Evolutionary conservation across 306 rosid species (phyloP).

Genomic region (Biancaea sappan): DNA sequence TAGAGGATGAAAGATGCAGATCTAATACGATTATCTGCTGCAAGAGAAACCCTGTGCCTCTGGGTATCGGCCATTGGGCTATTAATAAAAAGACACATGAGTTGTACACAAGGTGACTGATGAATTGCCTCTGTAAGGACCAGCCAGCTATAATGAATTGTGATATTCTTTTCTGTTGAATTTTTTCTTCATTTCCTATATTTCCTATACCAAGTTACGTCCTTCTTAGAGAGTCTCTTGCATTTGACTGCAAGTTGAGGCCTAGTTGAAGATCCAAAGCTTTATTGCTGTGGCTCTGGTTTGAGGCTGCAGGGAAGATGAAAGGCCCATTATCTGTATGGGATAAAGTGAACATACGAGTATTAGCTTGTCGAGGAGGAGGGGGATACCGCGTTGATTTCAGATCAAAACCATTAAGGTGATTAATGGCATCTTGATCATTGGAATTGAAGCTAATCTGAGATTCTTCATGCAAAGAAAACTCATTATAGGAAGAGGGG

Average conservation of each 20-base stretch:
- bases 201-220: conserved; percentile 30
- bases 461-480: conserved; percentile 51
- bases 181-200: not conserved
- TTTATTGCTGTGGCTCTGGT: conserved; percentile 53
- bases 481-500: conserved; percentile 55
- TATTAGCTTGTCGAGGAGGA: conserved; percentile 36
- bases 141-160: conserved; percentile 30
- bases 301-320: conserved; percentile 50
- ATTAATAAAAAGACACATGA: conserved; percentile 26
- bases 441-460: conserved; percentile 69
- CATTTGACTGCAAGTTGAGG: conserved; percentile 52
- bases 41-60: conserved; percentile 14
- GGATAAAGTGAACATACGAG: conserved; percentile 61
- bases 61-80: conserved; percentile 19
- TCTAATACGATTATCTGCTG: not conserved
- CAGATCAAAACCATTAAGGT: conserved; percentile 30
- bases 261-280: conserved; percentile 84
- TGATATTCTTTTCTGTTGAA: not conserved
- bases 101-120: conserved; percentile 18
- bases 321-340: conserved; percentile 39
- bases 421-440: conserved; percentile 39
- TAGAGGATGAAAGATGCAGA: conserved; percentile 6
- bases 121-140: conserved; percentile 15
- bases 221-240: conserved; percentile 50
- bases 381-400: conserved; percentile 49